Evolutionary conservation across 2,329 filamentous ascomycete species (phyloP), one percentile per base, ranked within the genome.

Genomic region (Dothiorella sarmentorum): DNA sequence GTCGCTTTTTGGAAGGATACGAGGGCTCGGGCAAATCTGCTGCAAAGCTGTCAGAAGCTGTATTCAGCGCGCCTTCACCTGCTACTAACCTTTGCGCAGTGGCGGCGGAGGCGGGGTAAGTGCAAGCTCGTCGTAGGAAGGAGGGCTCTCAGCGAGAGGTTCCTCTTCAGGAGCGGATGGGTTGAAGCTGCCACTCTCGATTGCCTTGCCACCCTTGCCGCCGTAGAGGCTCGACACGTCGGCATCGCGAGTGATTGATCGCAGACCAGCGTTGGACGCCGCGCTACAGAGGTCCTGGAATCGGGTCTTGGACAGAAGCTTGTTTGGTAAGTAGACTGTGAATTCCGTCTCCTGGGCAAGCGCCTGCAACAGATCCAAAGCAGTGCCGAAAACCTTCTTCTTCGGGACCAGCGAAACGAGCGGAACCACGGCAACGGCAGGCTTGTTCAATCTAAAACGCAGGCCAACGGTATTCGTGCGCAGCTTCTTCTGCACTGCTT

Each of bases 81-180:
- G n/a, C n/a, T n/a, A n/a, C 29, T 3, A 10, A 31, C 10, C 2
- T 13, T 31, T 13, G 29, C 29, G 29, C 29, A 4, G 29, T 9
- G 29, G 29, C 29, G 6, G 31, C 15, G 33, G 33, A 2, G 33
- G 49, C 20, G 49, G 45, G 7, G 45, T 27, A 27, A 27, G 49
- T 13, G 49, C 49, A 17, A 53, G 49, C 15, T 53, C 49, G 10
- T 53, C 49, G 15, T 53, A 53, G 20, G 49, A 53, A 13, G 49
- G 49, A 22, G 49, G 49, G 33, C 49, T 53, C 7, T 53, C 49
- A 2, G 33, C 33, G n/a, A n/a, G n/a, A 13, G 29, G 45, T 1
- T 9, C 11, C 5, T 9, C 11, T 6, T 44, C 22, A 11, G 40
- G 17, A 5, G 6, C 11, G 40, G n/a, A 26, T 11, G 49, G 33